Base-by-base conservation (phyloP, 2,329 filamentous ascomycete genomes). In the Emericellopsis atlantica region DNA sequence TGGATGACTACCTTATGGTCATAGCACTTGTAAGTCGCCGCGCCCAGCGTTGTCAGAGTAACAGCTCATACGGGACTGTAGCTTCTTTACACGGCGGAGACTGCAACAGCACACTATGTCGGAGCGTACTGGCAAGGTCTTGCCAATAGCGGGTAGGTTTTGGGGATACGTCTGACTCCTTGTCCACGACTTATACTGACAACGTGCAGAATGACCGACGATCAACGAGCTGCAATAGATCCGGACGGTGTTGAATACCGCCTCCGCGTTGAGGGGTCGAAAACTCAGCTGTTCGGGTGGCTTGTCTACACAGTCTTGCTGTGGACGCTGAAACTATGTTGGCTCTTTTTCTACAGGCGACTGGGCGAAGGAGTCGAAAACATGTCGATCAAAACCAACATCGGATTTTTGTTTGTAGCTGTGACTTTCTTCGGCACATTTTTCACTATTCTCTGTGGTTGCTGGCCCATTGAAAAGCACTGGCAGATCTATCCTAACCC, bases 401-500 rank as follows among this genome's bases (percentile, higher is more conserved):
- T 48, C 6, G 56, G 57, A 9, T 58, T 60, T 26, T 46, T 38
- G 32, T 18, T 58, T 6, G 48, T 61, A 11, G 33, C 45, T 6
- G 12, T 36, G 8, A 57, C 51, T 4, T 60, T 51, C 51, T 5
- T 61, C 1, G 47, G 46, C 12, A 50, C 58, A 1, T 22, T 57
- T 2, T 37, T 56, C 11, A 52, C 51, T 4, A 55, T 59, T 12
- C 39, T 60, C 4, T 44, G 57, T 4, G 47, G 51, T 5, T 60
- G 58, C 40, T 39, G 39, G 4, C 52, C 56, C 0, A 37, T 61
- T 1, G 18, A 50, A 12, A 56, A 57, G 39, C 56, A 59, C 40
- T 61, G 59, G 59, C 58, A 61, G 45, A 61, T 61, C 21, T 51
- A 54, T 40, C 58, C 58, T 0, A 45, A 59, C 22, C 59, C 59